phyloP scores from a whole-genome alignment of 176 grass and related monocot genomes.

The Hordeum vulgare region MorexV3_pseudomolecules_assembly NC_058523.1:8786651-8787150 shows the following conservation, averaged over 20 bases:
- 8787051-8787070: conserved; percentile 93
- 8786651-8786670: not conserved
- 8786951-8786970: not conserved
- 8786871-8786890: not conserved
- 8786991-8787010: not conserved
- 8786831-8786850: not conserved
- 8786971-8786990: not conserved
- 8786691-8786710: not conserved
- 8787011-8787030: not conserved
- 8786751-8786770: not conserved
- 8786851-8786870: not conserved
- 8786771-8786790: not conserved
- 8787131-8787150: not conserved
- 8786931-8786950: not conserved
- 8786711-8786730: not conserved
- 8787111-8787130: conserved; percentile 33
- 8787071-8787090: conserved; percentile 90
- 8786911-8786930: not conserved
- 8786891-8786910: not conserved
- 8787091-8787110: conserved; percentile 78
- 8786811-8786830: not conserved
- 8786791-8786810: not conserved
- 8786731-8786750: not conserved
- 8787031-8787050: conserved; percentile 89
- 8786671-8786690: not conserved